phyloP scores from a whole-genome alignment of 139 green algal genomes.

The Gonium pectorale region DNA sequence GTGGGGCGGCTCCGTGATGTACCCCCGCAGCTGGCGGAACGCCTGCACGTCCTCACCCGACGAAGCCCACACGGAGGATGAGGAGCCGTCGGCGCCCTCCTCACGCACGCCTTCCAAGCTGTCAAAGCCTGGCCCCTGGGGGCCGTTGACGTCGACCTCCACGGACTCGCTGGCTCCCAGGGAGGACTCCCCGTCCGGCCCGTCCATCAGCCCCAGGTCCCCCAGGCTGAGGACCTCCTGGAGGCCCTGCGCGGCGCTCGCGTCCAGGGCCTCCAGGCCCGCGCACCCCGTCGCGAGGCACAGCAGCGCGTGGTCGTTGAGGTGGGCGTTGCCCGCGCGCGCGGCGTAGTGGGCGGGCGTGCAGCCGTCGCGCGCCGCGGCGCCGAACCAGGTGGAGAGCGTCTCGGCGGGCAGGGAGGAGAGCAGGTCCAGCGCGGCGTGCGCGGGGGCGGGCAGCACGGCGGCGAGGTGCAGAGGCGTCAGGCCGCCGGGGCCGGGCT shows the following conservation, averaged over 20 bases:
- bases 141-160: too few species aligned
- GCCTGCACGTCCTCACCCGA: too few species aligned
- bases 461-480: conserved; percentile 44
- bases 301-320: conserved; percentile 38
- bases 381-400: conserved; percentile 24
- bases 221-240: too few species aligned
- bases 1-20: too few species aligned
- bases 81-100: too few species aligned
- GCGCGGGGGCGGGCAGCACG: conserved; percentile 15
- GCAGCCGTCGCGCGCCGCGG: conserved; percentile 6
- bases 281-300: conserved; percentile 12
- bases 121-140: too few species aligned
- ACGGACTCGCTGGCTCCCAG: too few species aligned
- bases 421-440: conserved; percentile 30
- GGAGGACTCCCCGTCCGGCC: too few species aligned
- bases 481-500: conserved; percentile 35
- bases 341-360: conserved; percentile 37
- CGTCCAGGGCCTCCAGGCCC: neutral
- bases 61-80: too few species aligned
- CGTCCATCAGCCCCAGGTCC: too few species aligned
- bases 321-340: conserved; percentile 28
- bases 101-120: too few species aligned
- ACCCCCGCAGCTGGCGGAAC: too few species aligned
- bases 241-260: neutral
- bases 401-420: conserved; percentile 23